Conservation (phyloP, 1,139 yeast species). For the Debaryomycetaceae sp. region DNA sequence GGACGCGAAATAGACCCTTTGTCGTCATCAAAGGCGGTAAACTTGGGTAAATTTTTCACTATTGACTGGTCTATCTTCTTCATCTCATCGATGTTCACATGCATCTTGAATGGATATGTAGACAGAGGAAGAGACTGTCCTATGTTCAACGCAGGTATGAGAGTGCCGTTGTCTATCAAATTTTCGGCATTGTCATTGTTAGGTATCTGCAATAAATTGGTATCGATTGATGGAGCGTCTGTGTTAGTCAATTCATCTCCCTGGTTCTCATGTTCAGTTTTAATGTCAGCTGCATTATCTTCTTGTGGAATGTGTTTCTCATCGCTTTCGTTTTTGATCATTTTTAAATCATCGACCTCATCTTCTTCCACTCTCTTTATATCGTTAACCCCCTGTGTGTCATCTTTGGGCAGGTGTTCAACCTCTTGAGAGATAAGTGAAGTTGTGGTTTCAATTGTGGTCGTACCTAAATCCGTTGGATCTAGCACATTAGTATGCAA, state of each 20-base stretch:
- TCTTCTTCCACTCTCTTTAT: conserved; percentile 6
- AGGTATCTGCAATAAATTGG: conserved; percentile 15
- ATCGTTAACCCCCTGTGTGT: conserved; percentile 4
- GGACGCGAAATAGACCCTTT: conserved; percentile 12
- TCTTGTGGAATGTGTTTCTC: background rate
- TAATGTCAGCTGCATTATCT: background rate
- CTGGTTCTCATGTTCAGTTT: background rate
- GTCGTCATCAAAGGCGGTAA: conserved; percentile 46
- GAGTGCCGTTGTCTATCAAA: background rate
- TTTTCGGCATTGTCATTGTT: background rate
- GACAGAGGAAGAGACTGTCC: background rate
- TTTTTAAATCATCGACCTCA: conserved; percentile 4
- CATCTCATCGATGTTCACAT: conserved; percentile 49
- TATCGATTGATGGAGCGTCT: conserved; percentile 20
- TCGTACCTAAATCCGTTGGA: background rate
- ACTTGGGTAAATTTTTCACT: conserved; percentile 51
- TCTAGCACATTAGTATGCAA: background rate
- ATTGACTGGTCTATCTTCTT: conserved; percentile 54
- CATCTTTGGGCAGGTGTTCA: background rate
- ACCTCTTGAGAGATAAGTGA: conserved; percentile 1
- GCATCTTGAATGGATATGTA: conserved; percentile 52
- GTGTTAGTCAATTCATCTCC: conserved; percentile 1
- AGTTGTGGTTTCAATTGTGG: background rate
- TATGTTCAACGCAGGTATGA: background rate
- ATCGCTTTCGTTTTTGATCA: conserved; percentile 1